Percentiles rank a stretch among this genome's conserved stretches.
phyloP scores from a whole-genome alignment of 2,329 filamentous ascomycete genomes.

The Talaromyces rugulosus region DNA sequence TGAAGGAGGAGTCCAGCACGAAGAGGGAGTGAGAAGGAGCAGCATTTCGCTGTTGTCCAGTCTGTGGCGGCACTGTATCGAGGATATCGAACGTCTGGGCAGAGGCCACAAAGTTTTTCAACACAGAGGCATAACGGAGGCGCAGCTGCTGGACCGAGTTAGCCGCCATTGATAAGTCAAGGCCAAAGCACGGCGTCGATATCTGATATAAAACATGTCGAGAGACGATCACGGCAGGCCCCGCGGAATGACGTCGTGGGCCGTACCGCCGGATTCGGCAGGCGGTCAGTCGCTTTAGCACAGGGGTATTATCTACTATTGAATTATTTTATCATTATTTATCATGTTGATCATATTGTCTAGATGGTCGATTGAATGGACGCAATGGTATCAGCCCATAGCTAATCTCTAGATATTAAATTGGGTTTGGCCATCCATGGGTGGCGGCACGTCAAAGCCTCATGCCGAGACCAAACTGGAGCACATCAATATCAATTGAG shows the following conservation, averaged over 20 bases:
- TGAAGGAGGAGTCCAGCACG: slow-evolving; percentile 64
- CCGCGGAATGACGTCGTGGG: not conserved
- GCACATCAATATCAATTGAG: not conserved
- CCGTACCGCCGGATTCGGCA: not conserved
- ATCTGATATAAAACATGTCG: too few species aligned
- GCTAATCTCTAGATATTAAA: not conserved
- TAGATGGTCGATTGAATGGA: not conserved
- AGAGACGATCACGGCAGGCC: not conserved
- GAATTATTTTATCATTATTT: too few species aligned
- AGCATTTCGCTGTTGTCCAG: slow-evolving; percentile 11
- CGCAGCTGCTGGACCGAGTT: slow-evolving; percentile 23
- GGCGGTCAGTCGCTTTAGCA: not conserved
- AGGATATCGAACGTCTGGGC: slow-evolving; percentile 30
- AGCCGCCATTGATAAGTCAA: not conserved
- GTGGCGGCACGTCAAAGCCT: not conserved
- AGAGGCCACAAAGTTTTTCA: slow-evolving; percentile 43
- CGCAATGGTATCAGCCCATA: too few species aligned
- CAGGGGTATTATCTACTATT: not conserved
- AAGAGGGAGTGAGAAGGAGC: slow-evolving; percentile 44
- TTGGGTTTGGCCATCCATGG: not conserved
- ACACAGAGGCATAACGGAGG: slow-evolving; percentile 33
- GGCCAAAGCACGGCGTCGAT: not conserved
- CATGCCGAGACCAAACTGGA: not conserved
- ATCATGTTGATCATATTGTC: too few species aligned
- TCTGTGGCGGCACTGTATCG: slow-evolving; percentile 20